A percentile compares a stretch with the other conserved stretches of the same genome.
phyloP scores from a whole-genome alignment of 108 stramenopile genomes.

The Phaeodactylum tricornutum region DNA sequence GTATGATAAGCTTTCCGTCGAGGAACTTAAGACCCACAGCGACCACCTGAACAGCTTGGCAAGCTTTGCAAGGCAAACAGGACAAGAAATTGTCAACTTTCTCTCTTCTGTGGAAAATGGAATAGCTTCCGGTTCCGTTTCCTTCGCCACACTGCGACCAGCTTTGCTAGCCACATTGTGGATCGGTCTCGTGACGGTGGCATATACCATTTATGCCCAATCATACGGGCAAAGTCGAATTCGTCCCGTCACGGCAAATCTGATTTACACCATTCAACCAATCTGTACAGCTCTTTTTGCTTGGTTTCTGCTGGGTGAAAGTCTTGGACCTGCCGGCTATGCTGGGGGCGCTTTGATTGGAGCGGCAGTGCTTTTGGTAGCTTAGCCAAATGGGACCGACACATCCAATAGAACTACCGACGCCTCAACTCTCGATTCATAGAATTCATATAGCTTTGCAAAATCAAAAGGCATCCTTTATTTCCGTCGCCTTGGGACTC shows the following conservation, averaged over 20 bases:
- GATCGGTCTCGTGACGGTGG: slow-evolving; percentile 73
- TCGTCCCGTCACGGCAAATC: slow-evolving; percentile 60
- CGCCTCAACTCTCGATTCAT: no score
- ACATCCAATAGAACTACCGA: no score
- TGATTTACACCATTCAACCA: slow-evolving; percentile 81
- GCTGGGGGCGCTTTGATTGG: slow-evolving; percentile 62
- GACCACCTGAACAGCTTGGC: background rate
- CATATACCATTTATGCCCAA: slow-evolving; percentile 81
- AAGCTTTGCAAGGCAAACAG: slow-evolving; percentile 12
- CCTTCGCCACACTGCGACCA: slow-evolving; percentile 1
- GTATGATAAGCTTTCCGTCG: no score
- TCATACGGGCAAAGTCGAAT: slow-evolving; percentile 69
- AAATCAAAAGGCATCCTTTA: no score
- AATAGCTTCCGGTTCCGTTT: slow-evolving; percentile 13
- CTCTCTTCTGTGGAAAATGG: slow-evolving; percentile 5
- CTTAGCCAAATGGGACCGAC: no score
- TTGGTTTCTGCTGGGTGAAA: slow-evolving; percentile 58
- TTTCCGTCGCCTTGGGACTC: no score
- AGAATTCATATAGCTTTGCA: no score
- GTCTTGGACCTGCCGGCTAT: slow-evolving; percentile 36
- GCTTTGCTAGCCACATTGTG: slow-evolving; percentile 49
- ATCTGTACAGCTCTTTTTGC: slow-evolving; percentile 76
- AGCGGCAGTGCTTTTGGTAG: slow-evolving; percentile 47
- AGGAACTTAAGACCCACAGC: background rate
- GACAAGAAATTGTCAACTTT: slow-evolving; percentile 26